Evolutionary conservation across 192 early-diverging fungal genomes (phyloP), one percentile per base, ranked within the genome.

Genomic region (Coemansia sp.): DNA sequence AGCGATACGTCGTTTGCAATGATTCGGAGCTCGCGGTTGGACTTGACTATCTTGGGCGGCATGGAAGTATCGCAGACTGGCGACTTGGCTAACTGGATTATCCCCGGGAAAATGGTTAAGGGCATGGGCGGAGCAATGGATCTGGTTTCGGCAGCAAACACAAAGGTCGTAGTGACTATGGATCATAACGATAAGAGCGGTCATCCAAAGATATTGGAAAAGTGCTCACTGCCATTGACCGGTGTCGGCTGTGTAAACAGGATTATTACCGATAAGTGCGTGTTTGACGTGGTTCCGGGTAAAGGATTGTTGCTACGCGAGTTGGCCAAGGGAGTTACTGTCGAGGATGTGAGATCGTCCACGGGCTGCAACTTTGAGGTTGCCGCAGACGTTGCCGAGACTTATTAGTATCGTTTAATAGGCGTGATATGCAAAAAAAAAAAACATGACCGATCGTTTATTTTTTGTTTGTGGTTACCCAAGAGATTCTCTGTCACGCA

Each of bases 61-160:
- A 86, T 93, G 75, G 86, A 93, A 78, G 92, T 93, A 14, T 89
- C 91, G 1, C 75, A 85, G 66, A 79, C 76, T 66, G 92, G 92
- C 42, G 89, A 90, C 74, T 78, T 93, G 47, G 89, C 92, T 64
- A 93, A 93, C 86, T 93, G 92, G 92, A 89, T 93, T 69, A 88
- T 93, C 30, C 92, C 92, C n/a, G 86, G 90, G 28, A 93, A 93
- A 79, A 90, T 93, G 86, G 89, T 93, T 71, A 93, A 93, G 86
- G 92, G 92, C 63, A 90, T 88, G 87, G 92, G 92, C 49, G 91
- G 92, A 16, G 91, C 92, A 16, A 92, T 92, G 91, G 92, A 93
- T 62, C 76, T 93, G 28, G 92, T 93, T 5, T 85, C 91, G 32
- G 87, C 86, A 21, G 79, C 85, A 19, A 83, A 80, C 39, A 88